Evolutionary conservation across 768 basidiomycete genomes (phyloP), one percentile per base, ranked within the genome.

Genomic region (Leccinum incarnatum): DNA sequence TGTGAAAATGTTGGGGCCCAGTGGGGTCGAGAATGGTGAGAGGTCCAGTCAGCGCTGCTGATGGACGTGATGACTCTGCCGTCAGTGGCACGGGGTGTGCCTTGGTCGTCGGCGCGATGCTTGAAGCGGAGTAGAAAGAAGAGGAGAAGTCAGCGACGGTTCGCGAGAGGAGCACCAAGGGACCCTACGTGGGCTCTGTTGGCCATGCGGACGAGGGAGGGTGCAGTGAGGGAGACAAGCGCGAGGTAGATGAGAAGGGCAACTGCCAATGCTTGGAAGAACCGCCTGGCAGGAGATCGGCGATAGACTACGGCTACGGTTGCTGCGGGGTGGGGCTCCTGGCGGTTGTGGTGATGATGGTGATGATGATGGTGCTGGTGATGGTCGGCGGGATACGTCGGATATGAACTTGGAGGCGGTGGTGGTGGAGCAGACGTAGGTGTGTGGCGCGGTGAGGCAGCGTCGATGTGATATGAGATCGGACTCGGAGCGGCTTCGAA

Each of bases 1-100:
- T 47, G 21, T 5, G 62, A 10, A 14, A 54, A 72, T 12, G 23
- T 5, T 5, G 61, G 58, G 2, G 61, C 61, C 72, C 70, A 71
- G 17, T 14, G 25, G 0, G 70, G 67, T 2, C 19, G 42, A 7
- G 30, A 0, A 0, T 57, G 58, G 27, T 67, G 60, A 2, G 54
- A 10, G 4, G 59, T 32, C 72, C 72, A 71, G 42, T 64, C 14
- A 21, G 30, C 30, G 7, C n/a, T 10, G 9, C n/a, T 0, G 40
- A 42, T 42, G 40, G 40, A 42, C n/a, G 40, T 42, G n/a, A 10
- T 42, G 40, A 42, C 10, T n/a, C n/a, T 42, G n/a, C 40, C 40
- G 9, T 42, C 40, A 42, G 40, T 42, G n/a, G 40, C 40, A 19
- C 40, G 40, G 40, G 40, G 40, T 19, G 40, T 10, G 4, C 40